phyloP scores from a whole-genome alignment of 805 yeast species.

The Hanseniaspora hatyaiensis region DNA sequence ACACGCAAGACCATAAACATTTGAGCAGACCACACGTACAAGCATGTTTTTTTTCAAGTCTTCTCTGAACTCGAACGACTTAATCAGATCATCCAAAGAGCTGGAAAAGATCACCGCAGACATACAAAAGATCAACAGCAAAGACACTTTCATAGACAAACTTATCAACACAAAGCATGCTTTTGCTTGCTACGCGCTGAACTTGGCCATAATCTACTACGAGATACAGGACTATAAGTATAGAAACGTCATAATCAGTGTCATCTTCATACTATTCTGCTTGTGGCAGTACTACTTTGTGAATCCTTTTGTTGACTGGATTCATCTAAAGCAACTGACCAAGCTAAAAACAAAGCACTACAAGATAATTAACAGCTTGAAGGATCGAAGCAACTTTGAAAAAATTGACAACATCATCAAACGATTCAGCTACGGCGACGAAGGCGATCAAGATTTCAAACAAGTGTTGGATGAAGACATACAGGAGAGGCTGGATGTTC shows the following conservation, averaged over 20 bases:
- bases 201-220: background rate
- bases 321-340: conserved; percentile 6
- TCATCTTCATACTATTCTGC: background rate
- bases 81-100: conserved; percentile 12
- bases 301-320: conserved; percentile 5
- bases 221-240: background rate
- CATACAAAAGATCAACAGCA: conserved; percentile 9
- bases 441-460: conserved; percentile 36
- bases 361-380: conserved; percentile 52
- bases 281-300: conserved; percentile 9
- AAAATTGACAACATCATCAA: conserved; percentile 62
- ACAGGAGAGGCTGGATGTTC: conserved; percentile 30
- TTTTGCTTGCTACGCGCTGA: background rate
- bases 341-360: conserved; percentile 31
- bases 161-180: background rate
- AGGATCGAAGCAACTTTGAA: conserved; percentile 60
- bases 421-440: conserved; percentile 47
- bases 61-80: conserved; percentile 4
- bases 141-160: conserved; percentile 10
- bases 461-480: conserved; percentile 36
- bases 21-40: background rate
- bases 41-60: background rate
- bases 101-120: conserved; percentile 9
- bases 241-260: background rate
- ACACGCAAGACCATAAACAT: background rate